phyloP scores from a whole-genome alignment of 768 basidiomycete genomes.

The Flagelloscypha sp. region DNA sequence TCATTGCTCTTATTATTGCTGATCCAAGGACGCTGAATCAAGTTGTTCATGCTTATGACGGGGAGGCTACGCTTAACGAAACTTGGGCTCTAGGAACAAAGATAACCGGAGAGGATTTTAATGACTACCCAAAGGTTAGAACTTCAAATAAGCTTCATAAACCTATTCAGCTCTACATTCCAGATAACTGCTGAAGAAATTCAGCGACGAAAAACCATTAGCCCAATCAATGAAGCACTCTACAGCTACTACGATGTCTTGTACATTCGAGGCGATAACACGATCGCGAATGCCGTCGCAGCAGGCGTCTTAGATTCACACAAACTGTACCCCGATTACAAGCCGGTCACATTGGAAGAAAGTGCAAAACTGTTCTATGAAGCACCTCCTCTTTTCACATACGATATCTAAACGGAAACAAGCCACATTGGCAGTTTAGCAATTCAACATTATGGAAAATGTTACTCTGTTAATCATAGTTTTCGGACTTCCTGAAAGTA shows the following conservation, averaged over 20 bases:
- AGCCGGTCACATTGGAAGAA: constrained; percentile 12
- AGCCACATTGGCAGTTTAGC: too few species aligned
- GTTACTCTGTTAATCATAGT: too few species aligned
- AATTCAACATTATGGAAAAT: too few species aligned
- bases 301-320: constrained; percentile 20
- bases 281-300: constrained; percentile 14
- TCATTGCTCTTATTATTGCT: constrained; percentile 21
- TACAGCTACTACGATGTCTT: constrained; percentile 15
- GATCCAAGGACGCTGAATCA: constrained; percentile 25
- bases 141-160: too few species aligned
- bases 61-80: constrained; percentile 18
- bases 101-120: constrained; percentile 16
- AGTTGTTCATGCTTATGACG: constrained; percentile 18
- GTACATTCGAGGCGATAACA: constrained; percentile 21
- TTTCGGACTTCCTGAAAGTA: too few species aligned
- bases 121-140: constrained; percentile 7
- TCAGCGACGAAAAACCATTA: not conserved
- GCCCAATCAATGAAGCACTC: not conserved
- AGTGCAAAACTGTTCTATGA: constrained; percentile 18
- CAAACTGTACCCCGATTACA: constrained; percentile 22
- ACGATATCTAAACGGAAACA: too few species aligned
- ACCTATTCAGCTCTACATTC: too few species aligned
- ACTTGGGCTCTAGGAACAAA: constrained; percentile 13
- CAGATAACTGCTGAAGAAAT: not conserved
- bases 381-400: too few species aligned